Evolutionary conservation across 2,329 filamentous ascomycete genomes (phyloP), one percentile per base, ranked within the genome.

Genomic region (Beauveria sp.): DNA sequence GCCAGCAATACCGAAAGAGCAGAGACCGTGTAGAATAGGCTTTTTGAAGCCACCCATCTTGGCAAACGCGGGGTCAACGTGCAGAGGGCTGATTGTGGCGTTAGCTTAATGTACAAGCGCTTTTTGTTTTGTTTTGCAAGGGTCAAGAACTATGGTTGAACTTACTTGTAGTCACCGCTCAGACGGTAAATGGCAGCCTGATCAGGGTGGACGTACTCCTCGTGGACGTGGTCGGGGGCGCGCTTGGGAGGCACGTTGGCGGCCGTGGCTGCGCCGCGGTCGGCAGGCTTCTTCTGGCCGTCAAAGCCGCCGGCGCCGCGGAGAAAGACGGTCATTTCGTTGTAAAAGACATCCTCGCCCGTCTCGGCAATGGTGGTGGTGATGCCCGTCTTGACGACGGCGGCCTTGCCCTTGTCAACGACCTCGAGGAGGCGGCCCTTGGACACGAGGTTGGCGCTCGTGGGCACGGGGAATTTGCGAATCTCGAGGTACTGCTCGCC

Each of bases 401-500:
- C 93, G 20, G 93, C 92, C 67, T 85, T 88, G 70, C 93, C 93
- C 84, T 98, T 99, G 81, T 99, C 95, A 53, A 97, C 85, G 10
- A 98, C 93, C 74, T 99, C 95, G 64, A 99, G 85, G 62, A 99
- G 87, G 73, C 87, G 87, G 63, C 86, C 89, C 71, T 86, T 85
- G 62, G 89, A 91, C 68, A 90, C 75, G 55, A 96, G 87, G 62
- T 86, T 87, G 56, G 84, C 92, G 60, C 87, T 83, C 38, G 93
- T 97, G 42, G 93, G 93, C 69, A 98, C 89, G 46, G 95, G 95
- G 79, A 87, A 96, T 75, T 93, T 91, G 72, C 88, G 86, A 71
- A 99, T 84, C 78, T 99, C 95, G 66, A 99, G 90, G 78, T 93
- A 99, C 77, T 99, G 95, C 81, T 99, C 95, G 72, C 95, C 95